Percentiles rank a stretch among this genome's conserved stretches.
Conservation (phyloP, 768 basidiomycete species). For the Podaxis sp. region DNA sequence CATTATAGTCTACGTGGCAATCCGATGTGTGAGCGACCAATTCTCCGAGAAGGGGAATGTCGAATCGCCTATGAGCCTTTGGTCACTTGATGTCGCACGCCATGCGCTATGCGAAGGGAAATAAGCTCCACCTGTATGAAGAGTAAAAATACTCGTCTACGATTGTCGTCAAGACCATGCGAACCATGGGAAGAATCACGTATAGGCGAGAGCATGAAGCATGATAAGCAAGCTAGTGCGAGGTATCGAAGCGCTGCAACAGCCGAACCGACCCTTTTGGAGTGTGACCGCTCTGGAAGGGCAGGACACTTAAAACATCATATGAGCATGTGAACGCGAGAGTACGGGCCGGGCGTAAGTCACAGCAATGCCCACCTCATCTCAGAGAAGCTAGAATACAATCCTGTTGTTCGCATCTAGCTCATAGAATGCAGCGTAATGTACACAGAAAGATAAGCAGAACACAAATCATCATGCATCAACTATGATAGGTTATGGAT, state of each 20-base stretch:
- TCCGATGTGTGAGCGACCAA: conserved; percentile 32
- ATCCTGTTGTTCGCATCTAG: background rate
- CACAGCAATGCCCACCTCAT: background rate
- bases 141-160: conserved; percentile 5
- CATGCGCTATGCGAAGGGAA: conserved; percentile 16
- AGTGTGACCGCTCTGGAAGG: background rate
- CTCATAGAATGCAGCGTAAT: background rate
- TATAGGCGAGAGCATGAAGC: background rate
- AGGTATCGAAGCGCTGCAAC: background rate
- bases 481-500: conserved; percentile 8
- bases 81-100: conserved; percentile 32
- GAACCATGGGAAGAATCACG: background rate
- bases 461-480: background rate
- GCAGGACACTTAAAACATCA: background rate
- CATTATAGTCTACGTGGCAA: conserved; percentile 32
- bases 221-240: background rate
- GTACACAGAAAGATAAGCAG: background rate
- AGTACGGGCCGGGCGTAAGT: background rate
- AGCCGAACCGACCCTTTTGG: conserved; percentile 8
- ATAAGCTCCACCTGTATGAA: conserved; percentile 10
- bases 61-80: conserved; percentile 21
- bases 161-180: conserved; percentile 13
- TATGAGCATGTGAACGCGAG: background rate
- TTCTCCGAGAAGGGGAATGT: conserved; percentile 24
- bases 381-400: background rate